Conservation (phyloP, 1,139 yeast species). For the Kurtzmaniella natalensis region DNA sequence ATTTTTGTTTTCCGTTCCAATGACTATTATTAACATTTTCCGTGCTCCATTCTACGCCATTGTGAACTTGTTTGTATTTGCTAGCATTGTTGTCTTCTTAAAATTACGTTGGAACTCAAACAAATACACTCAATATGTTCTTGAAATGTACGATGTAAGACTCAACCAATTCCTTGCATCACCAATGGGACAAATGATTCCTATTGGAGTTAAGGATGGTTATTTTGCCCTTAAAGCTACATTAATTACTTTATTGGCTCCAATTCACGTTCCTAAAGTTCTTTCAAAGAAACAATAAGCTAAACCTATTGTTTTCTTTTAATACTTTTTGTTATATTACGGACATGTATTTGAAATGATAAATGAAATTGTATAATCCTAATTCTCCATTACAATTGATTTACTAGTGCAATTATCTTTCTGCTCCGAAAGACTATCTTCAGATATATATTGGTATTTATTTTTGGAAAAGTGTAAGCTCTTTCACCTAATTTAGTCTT, state of each 20-base stretch:
- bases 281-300: conserved; percentile 2
- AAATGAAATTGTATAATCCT: too few relatives aligned
- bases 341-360: too few relatives aligned
- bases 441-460: too few relatives aligned
- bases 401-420: too few relatives aligned
- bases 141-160: conserved; percentile 35
- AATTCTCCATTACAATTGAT: background rate
- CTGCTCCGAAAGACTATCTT: too few relatives aligned
- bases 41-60: conserved; percentile 16
- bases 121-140: conserved; percentile 37
- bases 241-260: conserved; percentile 9
- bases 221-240: conserved; percentile 10
- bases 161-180: conserved; percentile 24
- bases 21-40: conserved; percentile 13
- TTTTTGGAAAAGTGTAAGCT: too few relatives aligned
- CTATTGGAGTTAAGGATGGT: conserved; percentile 5
- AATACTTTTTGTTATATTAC: too few relatives aligned
- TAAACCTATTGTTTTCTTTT: too few relatives aligned
- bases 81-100: conserved; percentile 34
- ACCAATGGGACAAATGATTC: conserved; percentile 16
- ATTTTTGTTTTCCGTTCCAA: conserved; percentile 14
- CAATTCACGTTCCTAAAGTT: conserved; percentile 10
- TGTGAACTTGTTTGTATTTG: conserved; percentile 19
- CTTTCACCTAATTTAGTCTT: too few relatives aligned
- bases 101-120: conserved; percentile 43